These are phyloP conservation scores for Allium sativum DNA, from an alignment of 106 monocot genomes.

Conservation along the genomic window DNA sequence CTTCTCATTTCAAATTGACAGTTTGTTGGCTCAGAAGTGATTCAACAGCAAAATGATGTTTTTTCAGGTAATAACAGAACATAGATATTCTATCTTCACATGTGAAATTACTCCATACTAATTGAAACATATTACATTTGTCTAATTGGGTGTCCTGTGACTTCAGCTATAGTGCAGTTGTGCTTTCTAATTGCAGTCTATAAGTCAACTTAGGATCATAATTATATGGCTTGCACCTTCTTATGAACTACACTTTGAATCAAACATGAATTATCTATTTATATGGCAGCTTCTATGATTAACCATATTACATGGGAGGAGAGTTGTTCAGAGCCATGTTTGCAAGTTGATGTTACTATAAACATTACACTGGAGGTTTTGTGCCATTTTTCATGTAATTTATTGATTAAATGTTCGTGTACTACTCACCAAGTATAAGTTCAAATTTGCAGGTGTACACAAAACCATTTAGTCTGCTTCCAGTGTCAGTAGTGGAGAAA, in stretches of 20 bases:
- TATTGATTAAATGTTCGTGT: too few relatives aligned
- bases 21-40: conserved; percentile 59
- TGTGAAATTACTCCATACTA: neutral
- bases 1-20: conserved; percentile 18
- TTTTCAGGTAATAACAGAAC: conserved; percentile 50
- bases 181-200: too few relatives aligned
- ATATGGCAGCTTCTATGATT: conserved; percentile 69
- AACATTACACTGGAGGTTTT: conserved; percentile 59
- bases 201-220: too few relatives aligned
- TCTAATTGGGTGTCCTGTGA: too few relatives aligned
- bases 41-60: conserved; percentile 49
- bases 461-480: conserved; percentile 1
- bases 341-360: conserved; percentile 62
- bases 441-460: neutral
- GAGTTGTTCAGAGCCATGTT: conserved; percentile 28
- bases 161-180: too few relatives aligned
- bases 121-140: neutral
- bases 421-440: neutral
- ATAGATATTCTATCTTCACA: too few relatives aligned
- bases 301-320: conserved; percentile 76
- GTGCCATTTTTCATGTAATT: too few relatives aligned
- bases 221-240: too few relatives aligned
- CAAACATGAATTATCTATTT: neutral
- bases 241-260: neutral
- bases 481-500: neutral